These are phyloP conservation scores for Aspergillus aculeatinus DNA, from an alignment of 2,329 filamentous ascomycete species.

Conservation along the genomic window DNA sequence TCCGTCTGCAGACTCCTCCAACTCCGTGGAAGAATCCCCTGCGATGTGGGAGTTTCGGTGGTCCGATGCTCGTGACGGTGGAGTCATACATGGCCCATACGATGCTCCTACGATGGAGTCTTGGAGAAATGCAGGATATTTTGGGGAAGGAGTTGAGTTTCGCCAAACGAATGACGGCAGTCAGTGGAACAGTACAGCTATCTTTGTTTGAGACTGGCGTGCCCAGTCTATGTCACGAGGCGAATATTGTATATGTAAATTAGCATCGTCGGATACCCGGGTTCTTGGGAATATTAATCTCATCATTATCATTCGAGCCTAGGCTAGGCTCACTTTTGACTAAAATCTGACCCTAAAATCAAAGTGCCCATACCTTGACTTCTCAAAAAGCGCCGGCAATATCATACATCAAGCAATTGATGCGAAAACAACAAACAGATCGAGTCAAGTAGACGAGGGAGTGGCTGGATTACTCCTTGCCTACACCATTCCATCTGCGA, in stretches of 20 bases:
- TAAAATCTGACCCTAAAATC: slow-evolving; percentile 23
- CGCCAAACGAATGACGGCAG: slow-evolving; percentile 57
- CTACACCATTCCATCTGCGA: neutral
- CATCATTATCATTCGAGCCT: slow-evolving; percentile 23
- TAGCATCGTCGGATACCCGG: slow-evolving; percentile 12
- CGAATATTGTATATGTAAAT: slow-evolving; percentile 10
- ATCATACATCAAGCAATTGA: slow-evolving; percentile 40
- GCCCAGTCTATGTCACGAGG: neutral
- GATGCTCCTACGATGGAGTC: slow-evolving; percentile 81
- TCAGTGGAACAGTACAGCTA: slow-evolving; percentile 53
- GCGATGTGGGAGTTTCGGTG: slow-evolving; percentile 88
- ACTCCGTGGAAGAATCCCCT: slow-evolving; percentile 32
- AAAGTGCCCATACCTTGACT: slow-evolving; percentile 24
- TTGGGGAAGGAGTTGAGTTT: slow-evolving; percentile 82
- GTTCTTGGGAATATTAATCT: slow-evolving; percentile 16
- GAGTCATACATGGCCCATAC: slow-evolving; percentile 79
- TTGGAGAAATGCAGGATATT: slow-evolving; percentile 91
- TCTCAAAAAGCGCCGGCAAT: slow-evolving; percentile 38
- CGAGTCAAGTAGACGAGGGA: slow-evolving; percentile 18
- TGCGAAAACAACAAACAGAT: slow-evolving; percentile 25
- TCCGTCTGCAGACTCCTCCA: slow-evolving; percentile 27
- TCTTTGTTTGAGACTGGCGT: slow-evolving; percentile 50
- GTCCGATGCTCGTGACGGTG: slow-evolving; percentile 82
- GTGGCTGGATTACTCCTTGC: slow-evolving; percentile 5
- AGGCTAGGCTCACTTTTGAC: slow-evolving; percentile 17